Base-by-base conservation (phyloP, 192 early-diverging fungal genomes). In the Coemansia sp. region DNA sequence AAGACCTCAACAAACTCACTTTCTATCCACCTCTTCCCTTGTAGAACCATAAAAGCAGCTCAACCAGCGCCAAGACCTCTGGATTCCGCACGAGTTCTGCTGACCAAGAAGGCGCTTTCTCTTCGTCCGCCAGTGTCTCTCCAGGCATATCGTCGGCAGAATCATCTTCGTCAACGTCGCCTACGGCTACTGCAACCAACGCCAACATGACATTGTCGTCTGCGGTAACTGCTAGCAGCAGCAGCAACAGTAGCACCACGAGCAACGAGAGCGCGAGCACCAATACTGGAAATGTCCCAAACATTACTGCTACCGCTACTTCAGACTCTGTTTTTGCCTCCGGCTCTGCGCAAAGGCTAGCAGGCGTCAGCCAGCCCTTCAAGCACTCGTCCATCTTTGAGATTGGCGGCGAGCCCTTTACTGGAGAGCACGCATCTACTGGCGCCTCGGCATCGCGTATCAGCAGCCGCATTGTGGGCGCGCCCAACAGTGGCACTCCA, bases 371-470 rank as follows among this genome's bases (percentile, higher is more conserved):
- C 6, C 61, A 54, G 42, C 67, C 35, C 28, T 54, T 47, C 16
- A 64, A 61, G 28, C 71, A 71, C 51, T 51, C 68, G 14, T 80
- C 72, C 34, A 80, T 80, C 36, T 80, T 80, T 24, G 77, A 80
- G 65, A 60, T 80, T 61, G 72, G 77, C 42, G 72, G 72, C 53
- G 77, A 80, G 71, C 64, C 77, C 22, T 68, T 80, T 59, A 42
- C 60, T 55, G 35, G 35, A 20, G 68, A 80, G 23, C 39, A 42
- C 39, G 39, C 13, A 8, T 3, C 11, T 16, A 14, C 39, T 16
- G 39, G 39, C 13, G 39, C 39, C 13, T 42, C 39, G 8, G 39
- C 39, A 16, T 57, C 64, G 11, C 68, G 64, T 22, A 68, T 74
- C 30, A 48, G 70, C 30, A 48, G 70, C 13, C 64, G 64, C 51